Evolutionary conservation across 257 asterid species (phyloP).

Genomic region (Fraxinus quadrangulata): DNA sequence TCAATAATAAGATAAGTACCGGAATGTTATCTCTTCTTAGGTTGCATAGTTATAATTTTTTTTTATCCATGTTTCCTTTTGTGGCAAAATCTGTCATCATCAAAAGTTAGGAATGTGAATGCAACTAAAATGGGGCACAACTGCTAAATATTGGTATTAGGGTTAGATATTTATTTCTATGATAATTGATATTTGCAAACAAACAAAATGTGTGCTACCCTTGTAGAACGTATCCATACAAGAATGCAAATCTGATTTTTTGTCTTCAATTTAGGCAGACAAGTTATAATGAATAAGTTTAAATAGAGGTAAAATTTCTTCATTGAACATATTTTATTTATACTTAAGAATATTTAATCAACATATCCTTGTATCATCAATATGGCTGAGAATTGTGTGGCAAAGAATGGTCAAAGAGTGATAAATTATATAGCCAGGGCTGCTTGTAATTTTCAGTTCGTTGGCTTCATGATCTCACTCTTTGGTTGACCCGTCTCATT

Average conservation of each 20-base stretch:
- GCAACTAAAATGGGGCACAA: background rate
- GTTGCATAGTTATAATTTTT: background rate
- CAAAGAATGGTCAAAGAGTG: background rate
- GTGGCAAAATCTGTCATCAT: background rate
- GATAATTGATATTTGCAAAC: background rate
- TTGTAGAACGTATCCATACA: background rate
- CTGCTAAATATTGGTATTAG: background rate
- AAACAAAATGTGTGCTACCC: background rate
- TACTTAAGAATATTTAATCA: background rate
- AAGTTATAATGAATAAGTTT: background rate
- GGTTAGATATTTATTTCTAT: background rate
- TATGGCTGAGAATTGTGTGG: background rate
- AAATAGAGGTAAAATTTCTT: background rate
- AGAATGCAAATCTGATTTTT: background rate
- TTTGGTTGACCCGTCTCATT: background rate
- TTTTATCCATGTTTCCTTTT: background rate
- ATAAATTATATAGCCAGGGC: background rate
- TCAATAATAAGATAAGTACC: background rate
- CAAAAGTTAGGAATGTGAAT: background rate
- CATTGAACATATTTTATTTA: background rate
- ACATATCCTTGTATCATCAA: background rate
- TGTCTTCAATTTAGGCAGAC: background rate
- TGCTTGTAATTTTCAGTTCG: background rate
- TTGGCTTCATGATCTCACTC: background rate
- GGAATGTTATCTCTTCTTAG: background rate